A percentile compares a stretch with the other conserved stretches of the same genome.
Evolutionary conservation across 768 basidiomycete genomes (phyloP).

Genomic region (Amanita thiersii): DNA sequence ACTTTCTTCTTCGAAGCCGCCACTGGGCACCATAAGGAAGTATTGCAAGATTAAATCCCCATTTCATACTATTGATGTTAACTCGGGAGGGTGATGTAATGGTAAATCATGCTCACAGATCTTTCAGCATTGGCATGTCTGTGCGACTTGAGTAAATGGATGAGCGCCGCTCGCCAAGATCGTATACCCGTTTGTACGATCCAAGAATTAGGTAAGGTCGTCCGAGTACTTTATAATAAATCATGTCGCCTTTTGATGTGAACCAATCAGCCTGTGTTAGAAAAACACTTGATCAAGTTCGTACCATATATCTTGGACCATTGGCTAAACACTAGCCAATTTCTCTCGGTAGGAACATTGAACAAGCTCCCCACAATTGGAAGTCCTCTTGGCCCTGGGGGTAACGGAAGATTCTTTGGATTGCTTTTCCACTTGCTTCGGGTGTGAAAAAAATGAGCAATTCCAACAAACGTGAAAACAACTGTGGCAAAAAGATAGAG

Average conservation of each 20-base stretch:
- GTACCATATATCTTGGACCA: slow-evolving; percentile 16
- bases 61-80: background rate
- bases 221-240: slow-evolving; percentile 11
- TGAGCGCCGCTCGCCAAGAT: slow-evolving; percentile 12
- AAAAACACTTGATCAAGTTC: background rate
- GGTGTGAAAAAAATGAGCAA: background rate
- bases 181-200: slow-evolving; percentile 6
- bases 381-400: slow-evolving; percentile 15
- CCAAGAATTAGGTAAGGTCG: slow-evolving; percentile 9
- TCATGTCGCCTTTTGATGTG: slow-evolving; percentile 12
- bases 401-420: slow-evolving; percentile 11
- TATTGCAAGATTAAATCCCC: background rate
- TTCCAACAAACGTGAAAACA: too few relatives aligned
- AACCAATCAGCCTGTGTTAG: background rate
- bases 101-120: slow-evolving; percentile 10
- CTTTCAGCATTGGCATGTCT: slow-evolving; percentile 5
- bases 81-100: background rate
- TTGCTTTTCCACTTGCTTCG: background rate
- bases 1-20: background rate
- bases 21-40: slow-evolving; percentile 2
- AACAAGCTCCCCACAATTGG: slow-evolving; percentile 16
- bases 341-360: slow-evolving; percentile 13
- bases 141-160: slow-evolving; percentile 11
- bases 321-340: slow-evolving; percentile 15
- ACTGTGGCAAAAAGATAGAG: too few relatives aligned